These are phyloP conservation scores for Microdochium bolleyi DNA, from an alignment of 2,329 filamentous ascomycete species.

Conservation along the genomic window DNA sequence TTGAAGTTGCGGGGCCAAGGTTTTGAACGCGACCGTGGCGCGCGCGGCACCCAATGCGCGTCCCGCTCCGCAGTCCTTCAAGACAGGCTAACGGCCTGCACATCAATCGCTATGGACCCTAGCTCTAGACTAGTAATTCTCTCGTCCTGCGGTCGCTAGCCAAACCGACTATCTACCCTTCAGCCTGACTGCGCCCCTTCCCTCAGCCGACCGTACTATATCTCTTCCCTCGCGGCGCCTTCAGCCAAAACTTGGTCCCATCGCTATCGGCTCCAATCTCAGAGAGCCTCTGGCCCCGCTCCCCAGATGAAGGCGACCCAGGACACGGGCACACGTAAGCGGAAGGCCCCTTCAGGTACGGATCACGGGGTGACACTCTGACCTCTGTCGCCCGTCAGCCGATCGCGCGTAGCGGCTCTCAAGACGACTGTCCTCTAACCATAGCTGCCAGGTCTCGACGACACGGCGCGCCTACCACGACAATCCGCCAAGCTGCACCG, in stretches of 20 bases:
- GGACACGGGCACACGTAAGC: slow-evolving; percentile 8
- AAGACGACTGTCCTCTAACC: too few relatives aligned
- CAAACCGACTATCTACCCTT: not conserved
- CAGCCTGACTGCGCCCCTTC: not conserved
- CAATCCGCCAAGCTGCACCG: not conserved
- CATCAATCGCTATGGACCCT: not conserved
- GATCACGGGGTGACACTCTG: too few relatives aligned
- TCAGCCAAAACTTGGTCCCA: not conserved
- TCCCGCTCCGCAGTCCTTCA: not conserved
- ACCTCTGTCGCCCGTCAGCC: too few relatives aligned
- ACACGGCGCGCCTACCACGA: too few relatives aligned
- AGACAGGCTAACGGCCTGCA: not conserved
- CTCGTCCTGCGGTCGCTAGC: not conserved
- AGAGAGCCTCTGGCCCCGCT: not conserved
- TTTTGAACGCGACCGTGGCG: not conserved
- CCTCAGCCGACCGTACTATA: not conserved
- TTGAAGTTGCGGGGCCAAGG: not conserved
- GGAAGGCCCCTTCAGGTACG: too few relatives aligned
- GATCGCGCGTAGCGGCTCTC: slow-evolving; percentile 11
- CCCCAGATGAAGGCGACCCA: not conserved
- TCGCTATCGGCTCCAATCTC: not conserved
- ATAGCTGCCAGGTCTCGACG: too few relatives aligned
- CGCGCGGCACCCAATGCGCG: not conserved
- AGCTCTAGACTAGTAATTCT: too few relatives aligned
- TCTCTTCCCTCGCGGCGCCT: not conserved